phyloP scores from a whole-genome alignment of 2,329 filamentous ascomycete species.

The Hypoxylon sp. region DNA sequence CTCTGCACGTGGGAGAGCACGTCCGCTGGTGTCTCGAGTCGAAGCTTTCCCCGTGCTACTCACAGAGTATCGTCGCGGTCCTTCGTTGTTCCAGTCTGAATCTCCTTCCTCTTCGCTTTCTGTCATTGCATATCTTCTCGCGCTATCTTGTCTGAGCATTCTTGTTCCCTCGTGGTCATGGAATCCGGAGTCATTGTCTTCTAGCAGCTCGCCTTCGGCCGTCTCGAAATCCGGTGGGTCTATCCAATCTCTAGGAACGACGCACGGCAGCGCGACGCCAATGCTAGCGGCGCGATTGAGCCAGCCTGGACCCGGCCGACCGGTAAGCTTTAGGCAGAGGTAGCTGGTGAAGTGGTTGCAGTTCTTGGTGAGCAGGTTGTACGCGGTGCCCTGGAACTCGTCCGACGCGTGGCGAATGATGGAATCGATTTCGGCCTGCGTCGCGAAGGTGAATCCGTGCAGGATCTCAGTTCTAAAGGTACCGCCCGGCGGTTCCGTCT shows the following conservation, averaged over 20 bases:
- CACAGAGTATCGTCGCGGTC: constrained; percentile 45
- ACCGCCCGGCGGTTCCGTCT: constrained; percentile 78
- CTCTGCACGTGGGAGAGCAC: constrained; percentile 64
- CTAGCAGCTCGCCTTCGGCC: constrained; percentile 76
- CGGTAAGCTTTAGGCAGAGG: constrained; percentile 79
- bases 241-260: constrained; percentile 86
- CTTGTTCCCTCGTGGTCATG: constrained; percentile 63
- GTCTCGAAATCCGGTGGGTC: constrained; percentile 80
- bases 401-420: constrained; percentile 77
- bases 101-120: constrained; percentile 38
- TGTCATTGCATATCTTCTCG: constrained; percentile 44
- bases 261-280: constrained; percentile 81
- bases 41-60: constrained; percentile 58
- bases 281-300: constrained; percentile 87
- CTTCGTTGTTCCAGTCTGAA: constrained; percentile 28
- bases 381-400: constrained; percentile 78
- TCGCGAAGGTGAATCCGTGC: constrained; percentile 80
- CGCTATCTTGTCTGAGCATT: constrained; percentile 63
- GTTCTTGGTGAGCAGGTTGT: constrained; percentile 85
- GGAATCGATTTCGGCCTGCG: constrained; percentile 75
- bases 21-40: constrained; percentile 63
- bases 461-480: constrained; percentile 81
- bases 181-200: constrained; percentile 58
- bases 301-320: constrained; percentile 77
- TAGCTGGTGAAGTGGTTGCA: constrained; percentile 90